These are phyloP conservation scores for Ascodesmis nigricans DNA, from an alignment of 495 filamentous ascomycete genomes.

Conservation along the genomic window DNA sequence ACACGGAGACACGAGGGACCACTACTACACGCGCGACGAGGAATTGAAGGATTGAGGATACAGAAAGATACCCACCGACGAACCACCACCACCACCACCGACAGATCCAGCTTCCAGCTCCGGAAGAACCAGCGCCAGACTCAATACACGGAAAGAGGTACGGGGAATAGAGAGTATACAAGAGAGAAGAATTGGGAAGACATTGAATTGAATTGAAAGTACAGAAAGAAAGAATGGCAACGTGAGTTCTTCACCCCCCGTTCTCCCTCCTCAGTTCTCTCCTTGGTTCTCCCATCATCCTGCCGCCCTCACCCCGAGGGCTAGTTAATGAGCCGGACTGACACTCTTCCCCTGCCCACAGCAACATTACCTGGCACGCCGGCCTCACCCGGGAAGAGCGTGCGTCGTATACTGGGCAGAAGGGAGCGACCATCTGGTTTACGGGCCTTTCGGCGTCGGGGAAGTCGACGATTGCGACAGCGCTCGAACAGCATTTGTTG, in stretches of 20 bases:
- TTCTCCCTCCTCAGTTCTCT: background rate
- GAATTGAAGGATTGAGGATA: too few relatives aligned
- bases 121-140: too few relatives aligned
- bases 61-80: too few relatives aligned
- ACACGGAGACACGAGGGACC: too few relatives aligned
- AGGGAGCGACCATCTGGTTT: slow-evolving; percentile 90
- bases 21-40: too few relatives aligned
- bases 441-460: slow-evolving; percentile 87
- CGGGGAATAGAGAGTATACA: too few relatives aligned
- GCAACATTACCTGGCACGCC: slow-evolving; percentile 97
- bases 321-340: too few relatives aligned
- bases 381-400: slow-evolving; percentile 72
- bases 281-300: background rate
- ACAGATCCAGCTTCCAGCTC: too few relatives aligned
- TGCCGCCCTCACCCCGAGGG: background rate
- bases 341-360: slow-evolving; percentile 24
- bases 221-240: slow-evolving; percentile 5
- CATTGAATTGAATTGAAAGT: too few relatives aligned
- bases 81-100: too few relatives aligned
- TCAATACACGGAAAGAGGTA: too few relatives aligned
- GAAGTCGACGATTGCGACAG: slow-evolving; percentile 88
- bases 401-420: slow-evolving; percentile 53
- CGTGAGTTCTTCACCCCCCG: slow-evolving; percentile 1
- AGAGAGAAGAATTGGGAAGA: too few relatives aligned
- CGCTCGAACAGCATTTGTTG: slow-evolving; percentile 85